phyloP scores from a whole-genome alignment of 106 monocot species.

The Chionographis japonica region DNA sequence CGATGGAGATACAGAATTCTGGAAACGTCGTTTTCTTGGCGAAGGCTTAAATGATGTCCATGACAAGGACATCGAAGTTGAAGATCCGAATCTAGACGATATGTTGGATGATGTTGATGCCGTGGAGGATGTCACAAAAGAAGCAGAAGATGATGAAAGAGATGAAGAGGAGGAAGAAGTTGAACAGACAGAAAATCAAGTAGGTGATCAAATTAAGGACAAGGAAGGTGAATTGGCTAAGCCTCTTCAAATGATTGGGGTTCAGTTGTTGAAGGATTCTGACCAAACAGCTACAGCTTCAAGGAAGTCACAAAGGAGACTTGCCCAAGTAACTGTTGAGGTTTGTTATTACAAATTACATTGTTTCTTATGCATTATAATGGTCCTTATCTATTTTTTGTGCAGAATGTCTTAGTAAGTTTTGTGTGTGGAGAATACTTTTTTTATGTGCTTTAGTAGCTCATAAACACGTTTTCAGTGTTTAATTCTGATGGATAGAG shows the following conservation, averaged over 20 bases:
- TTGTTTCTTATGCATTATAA: no score
- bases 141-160: conserved; percentile 65
- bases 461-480: no score
- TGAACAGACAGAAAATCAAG: conserved; percentile 63
- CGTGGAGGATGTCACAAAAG: conserved; percentile 52
- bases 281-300: conserved; percentile 51
- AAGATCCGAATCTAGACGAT: conserved; percentile 46
- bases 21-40: conserved; percentile 91
- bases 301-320: conserved; percentile 56
- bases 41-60: conserved; percentile 59
- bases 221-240: conserved; percentile 64
- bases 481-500: no score
- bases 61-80: conserved; percentile 29
- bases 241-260: conserved; percentile 91
- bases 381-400: no score
- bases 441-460: no score
- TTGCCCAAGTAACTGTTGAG: conserved; percentile 50
- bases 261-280: conserved; percentile 89
- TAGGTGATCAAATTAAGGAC: conserved; percentile 55
- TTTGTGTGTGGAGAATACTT: no score
- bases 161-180: conserved; percentile 82
- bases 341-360: conserved; percentile 22
- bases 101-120: conserved; percentile 50
- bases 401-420: no score
- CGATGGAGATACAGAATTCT: conserved; percentile 93